phyloP scores from a whole-genome alignment of 202 grass and related monocot species.

The Bolboschoenoplectus hybrid region DNA sequence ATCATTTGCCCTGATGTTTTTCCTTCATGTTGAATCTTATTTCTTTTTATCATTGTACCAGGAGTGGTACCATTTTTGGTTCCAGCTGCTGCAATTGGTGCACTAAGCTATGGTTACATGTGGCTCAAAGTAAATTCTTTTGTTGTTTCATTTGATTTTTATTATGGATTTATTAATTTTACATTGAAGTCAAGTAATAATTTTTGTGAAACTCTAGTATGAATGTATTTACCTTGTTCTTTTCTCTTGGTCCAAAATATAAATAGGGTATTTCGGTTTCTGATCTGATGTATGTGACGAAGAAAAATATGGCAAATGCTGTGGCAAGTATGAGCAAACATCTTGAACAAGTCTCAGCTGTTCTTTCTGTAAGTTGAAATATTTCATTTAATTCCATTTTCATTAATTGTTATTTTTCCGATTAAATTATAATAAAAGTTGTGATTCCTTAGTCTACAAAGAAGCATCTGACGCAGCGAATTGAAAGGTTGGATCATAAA shows the following conservation, averaged over 20 bases:
- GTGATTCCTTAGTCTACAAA: slow-evolving; percentile 66
- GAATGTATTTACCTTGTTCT: neutral
- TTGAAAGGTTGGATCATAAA: slow-evolving; percentile 88
- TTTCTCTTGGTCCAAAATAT: slow-evolving; percentile 4
- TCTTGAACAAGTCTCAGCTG: slow-evolving; percentile 79
- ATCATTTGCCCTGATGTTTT: neutral
- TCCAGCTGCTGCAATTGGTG: slow-evolving; percentile 78
- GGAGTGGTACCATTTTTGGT: slow-evolving; percentile 72
- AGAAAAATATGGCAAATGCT: slow-evolving; percentile 83
- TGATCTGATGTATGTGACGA: slow-evolving; percentile 94
- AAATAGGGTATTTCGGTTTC: slow-evolving; percentile 70
- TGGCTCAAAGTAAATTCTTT: slow-evolving; percentile 82
- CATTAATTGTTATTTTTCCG: neutral
- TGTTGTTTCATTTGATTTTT: slow-evolving; percentile 40
- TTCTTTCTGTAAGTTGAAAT: slow-evolving; percentile 70
- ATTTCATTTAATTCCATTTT: neutral
- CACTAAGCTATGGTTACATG: slow-evolving; percentile 88
- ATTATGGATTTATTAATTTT: slow-evolving; percentile 7
- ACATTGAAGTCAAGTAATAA: neutral
- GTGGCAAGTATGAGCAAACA: slow-evolving; percentile 87
- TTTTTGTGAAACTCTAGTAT: neutral
- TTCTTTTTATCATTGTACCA: neutral
- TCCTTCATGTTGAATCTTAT: neutral
- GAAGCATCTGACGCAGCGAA: slow-evolving; percentile 89
- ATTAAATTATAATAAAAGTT: slow-evolving; percentile 28